A percentile compares a stretch with the other conserved stretches of the same genome.
Evolutionary conservation across 805 yeast species (phyloP).

Genomic region (Diddensiella transvaalensis): DNA sequence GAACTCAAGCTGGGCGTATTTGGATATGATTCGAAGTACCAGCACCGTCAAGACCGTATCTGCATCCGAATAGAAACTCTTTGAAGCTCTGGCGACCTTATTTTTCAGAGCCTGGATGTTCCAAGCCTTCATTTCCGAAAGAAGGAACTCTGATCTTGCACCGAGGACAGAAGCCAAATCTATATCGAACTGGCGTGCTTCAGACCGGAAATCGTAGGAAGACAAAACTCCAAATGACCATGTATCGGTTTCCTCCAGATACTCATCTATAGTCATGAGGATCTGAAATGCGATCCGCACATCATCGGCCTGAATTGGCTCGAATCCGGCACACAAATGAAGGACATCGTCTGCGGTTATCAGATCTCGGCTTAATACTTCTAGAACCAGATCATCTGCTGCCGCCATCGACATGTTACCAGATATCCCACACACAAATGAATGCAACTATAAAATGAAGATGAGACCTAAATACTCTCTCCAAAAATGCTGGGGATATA

Average conservation of each 20-base stretch:
- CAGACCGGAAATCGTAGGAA: slow-evolving; percentile 27
- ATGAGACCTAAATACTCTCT: too few relatives aligned
- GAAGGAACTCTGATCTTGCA: slow-evolving; percentile 23
- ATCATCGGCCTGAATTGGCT: slow-evolving; percentile 21
- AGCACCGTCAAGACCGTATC: slow-evolving; percentile 29
- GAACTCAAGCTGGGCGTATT: slow-evolving; percentile 27
- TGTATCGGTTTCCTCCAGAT: slow-evolving; percentile 27
- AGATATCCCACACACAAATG: too few relatives aligned
- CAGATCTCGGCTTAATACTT: slow-evolving; percentile 10
- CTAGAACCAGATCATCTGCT: slow-evolving; percentile 20
- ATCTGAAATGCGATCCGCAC: slow-evolving; percentile 24
- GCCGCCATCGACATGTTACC: too few relatives aligned
- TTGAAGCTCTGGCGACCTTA: slow-evolving; percentile 23
- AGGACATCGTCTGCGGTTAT: slow-evolving; percentile 17
- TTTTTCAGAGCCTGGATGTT: slow-evolving; percentile 26
- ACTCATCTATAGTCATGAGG: slow-evolving; percentile 21
- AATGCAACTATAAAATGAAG: too few relatives aligned
- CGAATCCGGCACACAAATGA: slow-evolving; percentile 16
- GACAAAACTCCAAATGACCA: slow-evolving; percentile 30
- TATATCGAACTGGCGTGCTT: slow-evolving; percentile 25
- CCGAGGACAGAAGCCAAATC: slow-evolving; percentile 29
- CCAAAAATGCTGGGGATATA: too few relatives aligned
- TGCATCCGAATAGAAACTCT: slow-evolving; percentile 26
- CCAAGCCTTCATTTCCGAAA: slow-evolving; percentile 28
- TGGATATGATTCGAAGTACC: slow-evolving; percentile 29